Evolutionary conservation across 1,284 basidiomycete genomes (phyloP).

Genomic region (Rhizoctonia solani): DNA sequence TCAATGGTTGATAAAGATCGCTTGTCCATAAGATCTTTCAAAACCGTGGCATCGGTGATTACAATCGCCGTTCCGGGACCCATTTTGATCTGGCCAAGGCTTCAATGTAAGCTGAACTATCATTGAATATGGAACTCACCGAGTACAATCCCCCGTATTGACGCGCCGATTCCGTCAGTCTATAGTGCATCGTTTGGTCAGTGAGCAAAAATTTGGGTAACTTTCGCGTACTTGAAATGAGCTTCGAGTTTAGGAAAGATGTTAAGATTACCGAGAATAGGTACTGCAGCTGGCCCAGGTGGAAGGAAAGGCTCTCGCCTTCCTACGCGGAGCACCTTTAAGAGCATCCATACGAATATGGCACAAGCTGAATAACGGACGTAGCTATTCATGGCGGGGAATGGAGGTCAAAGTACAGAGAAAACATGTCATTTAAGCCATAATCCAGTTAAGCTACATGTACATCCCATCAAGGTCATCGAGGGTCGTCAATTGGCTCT

Average conservation of each 20-base stretch:
- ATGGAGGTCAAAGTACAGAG: no score
- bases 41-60: constrained; percentile 41
- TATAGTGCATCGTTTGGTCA: no score
- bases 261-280: constrained; percentile 45
- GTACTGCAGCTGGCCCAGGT: constrained; percentile 45
- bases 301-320: constrained; percentile 43
- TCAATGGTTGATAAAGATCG: constrained; percentile 31
- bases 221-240: constrained; percentile 40
- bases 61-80: constrained; percentile 42
- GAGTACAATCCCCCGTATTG: constrained; percentile 44
- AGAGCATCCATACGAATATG: not conserved
- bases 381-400: not conserved
- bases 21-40: constrained; percentile 44
- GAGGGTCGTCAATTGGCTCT: no score
- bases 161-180: constrained; percentile 44
- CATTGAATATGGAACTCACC: not conserved
- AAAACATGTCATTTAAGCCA: no score
- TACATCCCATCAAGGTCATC: no score
- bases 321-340: constrained; percentile 18
- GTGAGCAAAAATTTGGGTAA: not conserved
- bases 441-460: no score
- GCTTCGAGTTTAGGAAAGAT: constrained; percentile 43
- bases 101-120: not conserved
- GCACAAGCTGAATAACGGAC: not conserved
- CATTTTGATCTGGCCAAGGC: constrained; percentile 41